Conservation (phyloP, 208 protist species). For the Phytomonas francai region DNA sequence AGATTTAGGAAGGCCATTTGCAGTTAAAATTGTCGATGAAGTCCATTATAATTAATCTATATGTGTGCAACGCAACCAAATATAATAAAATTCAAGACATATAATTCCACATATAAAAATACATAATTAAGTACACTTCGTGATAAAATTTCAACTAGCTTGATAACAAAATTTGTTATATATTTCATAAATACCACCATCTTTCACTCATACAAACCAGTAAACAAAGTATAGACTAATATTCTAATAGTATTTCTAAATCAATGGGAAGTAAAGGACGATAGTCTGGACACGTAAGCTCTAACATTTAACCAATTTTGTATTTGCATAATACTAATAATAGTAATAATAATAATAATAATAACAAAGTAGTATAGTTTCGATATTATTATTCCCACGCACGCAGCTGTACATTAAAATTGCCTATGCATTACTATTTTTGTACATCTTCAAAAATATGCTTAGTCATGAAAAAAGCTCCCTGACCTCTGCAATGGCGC, state of each 20-base stretch:
- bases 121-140: neutral
- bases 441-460: neutral
- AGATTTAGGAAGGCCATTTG: neutral
- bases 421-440: neutral
- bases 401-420: neutral
- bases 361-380: neutral
- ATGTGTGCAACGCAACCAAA: neutral
- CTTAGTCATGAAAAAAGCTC: neutral
- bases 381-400: neutral
- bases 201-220: neutral
- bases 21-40: neutral
- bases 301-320: slow-evolving; percentile 1
- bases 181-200: slow-evolving; percentile 3
- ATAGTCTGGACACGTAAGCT: neutral
- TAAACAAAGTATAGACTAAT: slow-evolving; percentile 8
- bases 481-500: neutral
- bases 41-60: neutral
- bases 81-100: neutral
- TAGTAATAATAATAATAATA: neutral
- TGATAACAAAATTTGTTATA: slow-evolving; percentile 6
- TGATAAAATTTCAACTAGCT: neutral
- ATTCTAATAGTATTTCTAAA: neutral
- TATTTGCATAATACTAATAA: neutral
- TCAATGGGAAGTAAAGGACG: slow-evolving; percentile 3
- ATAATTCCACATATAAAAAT: neutral